A percentile compares a stretch with the other conserved stretches of the same genome.
These are phyloP conservation scores for Hericium coralloides DNA, from an alignment of 768 basidiomycete genomes.

Conservation along the genomic window DNA sequence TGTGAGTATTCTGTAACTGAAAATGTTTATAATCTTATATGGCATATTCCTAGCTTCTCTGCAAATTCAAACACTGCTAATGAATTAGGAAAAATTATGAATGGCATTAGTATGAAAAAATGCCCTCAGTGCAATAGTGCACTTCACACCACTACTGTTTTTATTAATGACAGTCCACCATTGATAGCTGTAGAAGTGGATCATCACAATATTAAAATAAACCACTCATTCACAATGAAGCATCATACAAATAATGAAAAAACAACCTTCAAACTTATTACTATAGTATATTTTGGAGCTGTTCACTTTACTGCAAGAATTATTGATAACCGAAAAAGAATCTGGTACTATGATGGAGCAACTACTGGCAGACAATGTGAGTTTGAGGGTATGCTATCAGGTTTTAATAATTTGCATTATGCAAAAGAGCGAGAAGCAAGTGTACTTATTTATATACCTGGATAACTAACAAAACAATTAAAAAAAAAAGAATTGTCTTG, in stretches of 20 bases:
- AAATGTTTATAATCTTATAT: neutral
- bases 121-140: neutral
- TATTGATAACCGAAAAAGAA: slow-evolving; percentile 7
- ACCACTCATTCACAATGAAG: neutral
- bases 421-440: neutral
- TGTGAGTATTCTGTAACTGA: neutral
- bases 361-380: neutral
- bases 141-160: neutral
- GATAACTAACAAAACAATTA: neutral
- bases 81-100: neutral
- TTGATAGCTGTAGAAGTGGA: neutral
- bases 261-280: slow-evolving; percentile 4
- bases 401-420: neutral
- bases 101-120: neutral
- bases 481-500: neutral
- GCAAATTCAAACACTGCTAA: too few relatives aligned
- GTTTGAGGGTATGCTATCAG: neutral
- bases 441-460: neutral
- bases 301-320: slow-evolving; percentile 17
- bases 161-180: neutral
- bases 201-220: neutral
- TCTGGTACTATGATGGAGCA: slow-evolving; percentile 22
- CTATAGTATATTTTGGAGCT: slow-evolving; percentile 16
- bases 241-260: neutral
- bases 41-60: neutral